phyloP scores from a whole-genome alignment of 331 rosid species.

The Quercus lobata region DNA sequence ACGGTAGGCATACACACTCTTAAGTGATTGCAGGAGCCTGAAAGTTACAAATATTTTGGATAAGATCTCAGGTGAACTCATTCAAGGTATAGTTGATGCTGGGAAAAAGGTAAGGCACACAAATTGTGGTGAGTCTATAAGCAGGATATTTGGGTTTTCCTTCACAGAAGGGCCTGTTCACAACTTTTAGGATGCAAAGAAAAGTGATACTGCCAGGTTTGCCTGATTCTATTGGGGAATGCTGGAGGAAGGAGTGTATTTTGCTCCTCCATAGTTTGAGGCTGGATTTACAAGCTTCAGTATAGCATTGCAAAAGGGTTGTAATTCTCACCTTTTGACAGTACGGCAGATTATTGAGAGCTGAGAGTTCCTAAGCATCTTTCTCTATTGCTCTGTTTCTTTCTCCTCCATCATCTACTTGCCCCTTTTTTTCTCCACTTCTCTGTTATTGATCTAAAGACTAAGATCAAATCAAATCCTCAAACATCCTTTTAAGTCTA shows the following conservation, averaged over 20 bases:
- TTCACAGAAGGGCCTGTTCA: slow-evolving; percentile 39
- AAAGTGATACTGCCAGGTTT: slow-evolving; percentile 75
- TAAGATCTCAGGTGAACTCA: slow-evolving; percentile 66
- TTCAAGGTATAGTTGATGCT: slow-evolving; percentile 68
- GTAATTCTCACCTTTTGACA: no score
- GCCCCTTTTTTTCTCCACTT: no score
- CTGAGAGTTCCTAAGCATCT: no score
- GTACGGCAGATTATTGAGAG: no score
- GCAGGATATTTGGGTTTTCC: slow-evolving; percentile 94
- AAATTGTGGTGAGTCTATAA: slow-evolving; percentile 77
- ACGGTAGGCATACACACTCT: slow-evolving; percentile 92
- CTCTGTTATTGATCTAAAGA: no score
- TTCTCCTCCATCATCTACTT: no score
- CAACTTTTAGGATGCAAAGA: slow-evolving; percentile 74
- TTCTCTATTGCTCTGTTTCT: no score
- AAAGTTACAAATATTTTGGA: slow-evolving; percentile 68
- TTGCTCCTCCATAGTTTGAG: slow-evolving; percentile 96
- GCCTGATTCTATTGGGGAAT: slow-evolving; percentile 77
- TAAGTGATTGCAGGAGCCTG: slow-evolving; percentile 73
- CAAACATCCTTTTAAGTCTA: no score
- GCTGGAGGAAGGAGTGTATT: slow-evolving; percentile 91
- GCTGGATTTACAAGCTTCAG: slow-evolving; percentile 75
- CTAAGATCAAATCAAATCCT: no score
- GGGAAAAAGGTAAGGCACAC: slow-evolving; percentile 88
- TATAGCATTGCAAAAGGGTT: no score